Base-by-base conservation (phyloP, 2,329 filamentous ascomycete species). In the Alternaria sp. region DNA sequence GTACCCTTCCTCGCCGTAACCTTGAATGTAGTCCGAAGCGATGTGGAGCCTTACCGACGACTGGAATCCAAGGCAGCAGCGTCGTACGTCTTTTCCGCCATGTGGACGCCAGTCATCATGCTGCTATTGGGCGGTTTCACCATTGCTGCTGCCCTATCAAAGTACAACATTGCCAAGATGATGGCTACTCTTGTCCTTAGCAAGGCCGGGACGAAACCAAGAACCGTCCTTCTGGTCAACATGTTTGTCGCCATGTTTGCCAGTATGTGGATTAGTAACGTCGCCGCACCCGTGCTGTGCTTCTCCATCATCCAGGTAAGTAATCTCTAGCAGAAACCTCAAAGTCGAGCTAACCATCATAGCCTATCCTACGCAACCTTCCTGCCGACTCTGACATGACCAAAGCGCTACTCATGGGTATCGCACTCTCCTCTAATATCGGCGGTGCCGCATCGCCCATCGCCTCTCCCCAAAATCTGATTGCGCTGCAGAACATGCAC, bases 71-170 rank as follows among this genome's bases (percentile, higher is more conserved):
- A 93, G 75, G 85, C 87, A 41, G 93, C 95, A 0, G 92, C 94
- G 0, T 83, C 86, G 28, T 94, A 90, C 71, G 90, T 97, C 57
- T 98, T 99, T 71, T 85, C 92, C 4, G 90, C 95, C 26, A 99
- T 99, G 95, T 99, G 95, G 95, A 97, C 94, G 3, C 94, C 95
- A 0, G 95, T 99, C 54, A 99, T 99, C 68, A 98, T 99, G 95
- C 86, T 99, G 14, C 83, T 99, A 23, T 87, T 99, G 0, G 95
- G 95, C 67, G 95, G 95, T 31, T 99, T 99, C 73, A 97, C 95
- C 2, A 89, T 99, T 53, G 95, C 95, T 9, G 95, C 95, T 0
- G 96, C 95, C 0, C 80, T 99, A 54, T 97, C 93, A 48, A 99
- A 99, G 77, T 97, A 96, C 78, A 95, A 93, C 68, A 98, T 99